Evolutionary conservation across 306 rosid genomes (phyloP), one percentile per base, ranked within the genome.

Genomic region (Mucuna pruriens): DNA sequence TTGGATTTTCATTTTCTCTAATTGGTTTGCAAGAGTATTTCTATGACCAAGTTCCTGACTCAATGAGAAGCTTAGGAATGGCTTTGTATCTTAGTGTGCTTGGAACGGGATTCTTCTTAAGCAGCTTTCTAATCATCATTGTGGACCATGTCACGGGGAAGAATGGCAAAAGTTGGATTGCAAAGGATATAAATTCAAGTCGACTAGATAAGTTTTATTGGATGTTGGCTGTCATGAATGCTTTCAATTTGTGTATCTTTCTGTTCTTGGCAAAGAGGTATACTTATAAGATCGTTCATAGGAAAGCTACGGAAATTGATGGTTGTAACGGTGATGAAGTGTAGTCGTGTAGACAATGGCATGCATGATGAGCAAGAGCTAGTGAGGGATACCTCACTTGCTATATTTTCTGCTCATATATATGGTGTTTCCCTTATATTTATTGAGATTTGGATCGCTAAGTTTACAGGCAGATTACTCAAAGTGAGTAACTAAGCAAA

Each of bases 41-140:
- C 83, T 88, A 84, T 46, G 89, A 84, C 42, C 82, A 88, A 63
- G 89, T 88, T 45, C 89, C 88, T 33, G 89, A 86, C 58, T 81
- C 89, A 1, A 84, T 86, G 89, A 84, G 91, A 64, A 88, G 91
- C 74, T 9, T 86, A 17, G 91, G 91, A 44, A 69, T 88, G 81
- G 87, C 88, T 38, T 36, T 89, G 6, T 89, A 40, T 76, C 87
- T 86, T 13, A 84, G 92, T 68, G 85, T 84, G 80, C 33, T 89
- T 61, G 92, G 88, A 17, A 38, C 26, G 7, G 90, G 88, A 38
- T 84, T 75, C 58, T 86, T 86, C 82, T 46, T 89, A 7, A 84
- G 84, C 29, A 86, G 87, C 65, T 86, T 86, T 29, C 38, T 89
- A 20, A 82, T 89, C 26, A 79, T 3, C 4, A 69, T 89, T 46